Conservation (phyloP, 1,139 yeast species). For the Spencermartinsiella ligniputridi region DNA sequence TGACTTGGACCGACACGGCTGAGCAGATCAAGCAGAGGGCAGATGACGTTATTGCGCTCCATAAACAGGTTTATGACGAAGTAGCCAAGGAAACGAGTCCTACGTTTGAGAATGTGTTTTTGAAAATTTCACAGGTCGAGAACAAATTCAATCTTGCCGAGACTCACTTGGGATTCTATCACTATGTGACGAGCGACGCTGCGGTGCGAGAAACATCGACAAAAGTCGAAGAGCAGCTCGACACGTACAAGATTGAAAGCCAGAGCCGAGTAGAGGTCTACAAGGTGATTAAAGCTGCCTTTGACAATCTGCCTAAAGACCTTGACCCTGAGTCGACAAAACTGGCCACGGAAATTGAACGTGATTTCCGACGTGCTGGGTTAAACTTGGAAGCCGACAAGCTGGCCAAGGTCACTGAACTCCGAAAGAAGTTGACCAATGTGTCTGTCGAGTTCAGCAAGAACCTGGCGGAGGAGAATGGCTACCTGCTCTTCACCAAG, state of each 20-base stretch:
- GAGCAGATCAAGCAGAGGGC: conserved; percentile 44
- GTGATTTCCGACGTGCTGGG: conserved; percentile 61
- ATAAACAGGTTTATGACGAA: conserved; percentile 47
- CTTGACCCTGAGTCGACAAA: conserved; percentile 17
- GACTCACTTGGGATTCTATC: conserved; percentile 58
- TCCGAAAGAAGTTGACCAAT: conserved; percentile 56
- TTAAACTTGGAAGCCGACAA: conserved; percentile 53
- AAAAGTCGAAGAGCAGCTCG: conserved; percentile 54
- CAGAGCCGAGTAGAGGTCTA: conserved; percentile 65
- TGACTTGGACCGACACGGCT: conserved; percentile 60
- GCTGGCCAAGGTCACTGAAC: conserved; percentile 51
- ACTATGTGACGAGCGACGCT: conserved; percentile 61
- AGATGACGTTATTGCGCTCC: conserved; percentile 42
- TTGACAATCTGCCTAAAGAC: conserved; percentile 31
- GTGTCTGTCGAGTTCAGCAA: conserved; percentile 55
- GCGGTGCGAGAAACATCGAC: conserved; percentile 66
- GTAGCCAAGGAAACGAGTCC: conserved; percentile 49
- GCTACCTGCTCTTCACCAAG: conserved; percentile 50
- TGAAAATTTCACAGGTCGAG: conserved; percentile 48
- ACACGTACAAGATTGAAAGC: conserved; percentile 58
- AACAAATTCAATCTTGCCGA: conserved; percentile 44
- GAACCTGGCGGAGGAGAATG: conserved; percentile 69
- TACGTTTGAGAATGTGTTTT: conserved; percentile 51
- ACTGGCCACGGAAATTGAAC: conserved; percentile 49
- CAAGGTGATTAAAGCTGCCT: conserved; percentile 51